Evolutionary conservation across 1,139 yeast species (phyloP).

Genomic region (Hemisphaericaspora subhashii): DNA sequence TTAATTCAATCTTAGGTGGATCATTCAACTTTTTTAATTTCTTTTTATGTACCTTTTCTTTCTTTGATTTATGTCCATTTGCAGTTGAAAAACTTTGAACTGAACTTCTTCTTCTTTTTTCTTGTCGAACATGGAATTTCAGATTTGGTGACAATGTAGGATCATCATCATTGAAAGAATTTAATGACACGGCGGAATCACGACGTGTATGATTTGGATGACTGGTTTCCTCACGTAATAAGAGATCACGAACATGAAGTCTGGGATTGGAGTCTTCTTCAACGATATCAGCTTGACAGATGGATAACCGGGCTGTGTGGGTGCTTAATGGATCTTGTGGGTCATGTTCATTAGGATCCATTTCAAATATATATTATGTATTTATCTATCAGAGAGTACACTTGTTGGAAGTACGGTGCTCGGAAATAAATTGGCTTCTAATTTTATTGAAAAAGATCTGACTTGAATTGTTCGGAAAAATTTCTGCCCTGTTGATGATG

Average conservation of each 20-base stretch:
- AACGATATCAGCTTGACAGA: constrained; percentile 22
- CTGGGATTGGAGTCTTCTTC: constrained; percentile 22
- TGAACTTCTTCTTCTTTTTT: constrained; percentile 47
- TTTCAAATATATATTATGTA: no score
- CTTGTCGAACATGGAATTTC: constrained; percentile 14
- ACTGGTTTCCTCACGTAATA: constrained; percentile 5
- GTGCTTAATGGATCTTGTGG: constrained; percentile 22
- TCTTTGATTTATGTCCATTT: constrained; percentile 11
- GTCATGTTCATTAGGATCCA: constrained; percentile 4
- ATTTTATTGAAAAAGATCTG: no score
- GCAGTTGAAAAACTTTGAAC: constrained; percentile 24
- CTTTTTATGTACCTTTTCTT: constrained; percentile 31
- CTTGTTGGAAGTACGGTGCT: no score
- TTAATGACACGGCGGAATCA: constrained; percentile 29
- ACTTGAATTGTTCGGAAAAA: no score
- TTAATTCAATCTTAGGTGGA: constrained; percentile 26
- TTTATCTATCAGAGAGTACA: no score
- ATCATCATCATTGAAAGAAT: constrained; percentile 20
- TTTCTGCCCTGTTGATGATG: no score
- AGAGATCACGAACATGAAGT: constrained; percentile 19
- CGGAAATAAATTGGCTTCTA: no score
- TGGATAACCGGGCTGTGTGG: constrained; percentile 30
- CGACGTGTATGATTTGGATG: constrained; percentile 14
- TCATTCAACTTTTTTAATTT: constrained; percentile 35
- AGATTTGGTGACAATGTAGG: constrained; percentile 1